Percentiles rank a stretch among this genome's conserved stretches.
Evolutionary conservation across 2,329 filamentous ascomycete species (phyloP).

Genomic region (Penicillium brevicompactum): DNA sequence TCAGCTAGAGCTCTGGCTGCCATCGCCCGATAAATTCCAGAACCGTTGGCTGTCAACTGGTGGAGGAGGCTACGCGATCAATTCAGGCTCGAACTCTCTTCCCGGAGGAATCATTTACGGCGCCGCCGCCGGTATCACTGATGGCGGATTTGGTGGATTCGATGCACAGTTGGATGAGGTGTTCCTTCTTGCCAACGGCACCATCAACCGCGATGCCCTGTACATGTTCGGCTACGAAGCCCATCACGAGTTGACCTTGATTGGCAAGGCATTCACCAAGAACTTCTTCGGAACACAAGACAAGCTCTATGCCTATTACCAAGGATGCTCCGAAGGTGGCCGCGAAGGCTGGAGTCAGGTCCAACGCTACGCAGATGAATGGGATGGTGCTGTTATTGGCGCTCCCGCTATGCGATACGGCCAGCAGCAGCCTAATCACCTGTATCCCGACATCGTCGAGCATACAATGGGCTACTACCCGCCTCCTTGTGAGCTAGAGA

Average conservation of each 20-base stretch:
- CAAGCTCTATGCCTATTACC: slow-evolving; percentile 47
- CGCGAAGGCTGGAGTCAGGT: slow-evolving; percentile 51
- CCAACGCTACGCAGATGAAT: slow-evolving; percentile 51
- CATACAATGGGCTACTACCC: slow-evolving; percentile 43
- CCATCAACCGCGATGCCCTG: slow-evolving; percentile 52
- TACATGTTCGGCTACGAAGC: slow-evolving; percentile 56
- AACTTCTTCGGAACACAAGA: slow-evolving; percentile 37
- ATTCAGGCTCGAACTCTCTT: slow-evolving; percentile 31
- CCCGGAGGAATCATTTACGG: slow-evolving; percentile 40
- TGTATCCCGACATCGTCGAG: slow-evolving; percentile 40
- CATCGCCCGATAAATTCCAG: slow-evolving; percentile 46
- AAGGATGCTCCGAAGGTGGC: slow-evolving; percentile 57
- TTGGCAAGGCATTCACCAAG: slow-evolving; percentile 47
- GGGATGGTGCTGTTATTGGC: slow-evolving; percentile 46
- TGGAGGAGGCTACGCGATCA: slow-evolving; percentile 52
- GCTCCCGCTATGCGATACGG: slow-evolving; percentile 48
- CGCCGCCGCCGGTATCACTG: slow-evolving; percentile 49
- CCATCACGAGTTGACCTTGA: slow-evolving; percentile 50
- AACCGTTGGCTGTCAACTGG: slow-evolving; percentile 52
- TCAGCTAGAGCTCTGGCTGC: slow-evolving; percentile 46
- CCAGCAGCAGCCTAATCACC: slow-evolving; percentile 45
- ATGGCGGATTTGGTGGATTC: slow-evolving; percentile 55
- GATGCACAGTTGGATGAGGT: slow-evolving; percentile 40
- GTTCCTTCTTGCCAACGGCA: slow-evolving; percentile 44
- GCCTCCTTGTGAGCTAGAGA: slow-evolving; percentile 49